Evolutionary conservation across 1,284 basidiomycete species (phyloP).

Genomic region (Blastosporella zonata): DNA sequence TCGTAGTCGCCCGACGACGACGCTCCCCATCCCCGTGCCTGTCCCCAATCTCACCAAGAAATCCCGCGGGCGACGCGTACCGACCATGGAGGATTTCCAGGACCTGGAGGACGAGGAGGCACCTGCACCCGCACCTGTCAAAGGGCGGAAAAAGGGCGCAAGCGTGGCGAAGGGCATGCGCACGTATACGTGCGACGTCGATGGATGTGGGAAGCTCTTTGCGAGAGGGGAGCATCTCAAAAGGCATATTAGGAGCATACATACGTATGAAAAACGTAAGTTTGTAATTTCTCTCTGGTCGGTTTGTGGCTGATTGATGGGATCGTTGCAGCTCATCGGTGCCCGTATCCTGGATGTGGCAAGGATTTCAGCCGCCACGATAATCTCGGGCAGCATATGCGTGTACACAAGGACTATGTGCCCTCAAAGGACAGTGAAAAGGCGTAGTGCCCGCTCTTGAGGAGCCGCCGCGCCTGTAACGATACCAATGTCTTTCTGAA

Average conservation of each 20-base stretch:
- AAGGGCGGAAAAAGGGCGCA: slow-evolving; percentile 15
- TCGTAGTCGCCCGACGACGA: slow-evolving; percentile 12
- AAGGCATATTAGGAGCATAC: slow-evolving; percentile 74
- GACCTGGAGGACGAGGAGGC: slow-evolving; percentile 31
- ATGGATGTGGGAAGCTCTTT: slow-evolving; percentile 78
- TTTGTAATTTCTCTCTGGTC: slow-evolving; percentile 18
- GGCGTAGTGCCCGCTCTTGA: background rate
- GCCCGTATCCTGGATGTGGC: slow-evolving; percentile 71
- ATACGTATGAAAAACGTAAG: slow-evolving; percentile 81
- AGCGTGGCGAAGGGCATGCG: slow-evolving; percentile 38
- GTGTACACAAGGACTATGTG: slow-evolving; percentile 44
- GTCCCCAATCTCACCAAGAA: slow-evolving; percentile 74
- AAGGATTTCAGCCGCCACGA: slow-evolving; percentile 85
- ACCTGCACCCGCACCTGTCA: slow-evolving; percentile 21
- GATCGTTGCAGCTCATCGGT: slow-evolving; percentile 61
- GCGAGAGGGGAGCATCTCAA: slow-evolving; percentile 77
- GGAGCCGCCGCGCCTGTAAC: slow-evolving; percentile 1
- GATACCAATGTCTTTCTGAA: slow-evolving; percentile 1
- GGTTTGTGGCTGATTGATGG: slow-evolving; percentile 11
- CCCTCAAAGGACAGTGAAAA: slow-evolving; percentile 22
- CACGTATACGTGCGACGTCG: slow-evolving; percentile 68
- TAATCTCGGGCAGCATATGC: slow-evolving; percentile 81
- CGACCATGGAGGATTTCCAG: slow-evolving; percentile 46
- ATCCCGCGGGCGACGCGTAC: slow-evolving; percentile 65
- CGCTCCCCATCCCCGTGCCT: slow-evolving; percentile 47